Evolutionary conservation across 2,329 filamentous ascomycete species (phyloP), one percentile per base, ranked within the genome.

Genomic region (Thielaviopsis euricoi): DNA sequence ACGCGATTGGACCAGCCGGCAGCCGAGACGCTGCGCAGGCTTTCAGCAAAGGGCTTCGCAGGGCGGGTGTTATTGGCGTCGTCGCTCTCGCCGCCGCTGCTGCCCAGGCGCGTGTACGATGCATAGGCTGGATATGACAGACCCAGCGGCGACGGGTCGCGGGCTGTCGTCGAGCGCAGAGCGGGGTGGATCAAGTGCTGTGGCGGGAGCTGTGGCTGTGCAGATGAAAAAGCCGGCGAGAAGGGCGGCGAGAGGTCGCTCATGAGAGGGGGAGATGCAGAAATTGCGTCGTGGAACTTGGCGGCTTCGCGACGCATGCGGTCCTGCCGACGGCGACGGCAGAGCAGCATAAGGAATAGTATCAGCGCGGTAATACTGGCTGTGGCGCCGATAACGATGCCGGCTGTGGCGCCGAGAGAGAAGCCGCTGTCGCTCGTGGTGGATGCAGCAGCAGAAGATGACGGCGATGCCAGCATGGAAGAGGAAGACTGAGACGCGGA

Each of bases 381-480:
- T 21, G 53, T 53, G 3, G 53, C 55, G 25, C 60, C 58, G 25
- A 60, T 43, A 6, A 55, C 50, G 15, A 61, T 52, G 17, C 55
- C 60, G 26, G 56, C 29, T 13, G 57, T 58, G 12, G 58, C 53
- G 37, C 58, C 55, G 22, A 51, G 50, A 5, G 60, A 43, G n/a
- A 61, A 58, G 15, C 55, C 22, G 5, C 17, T 57, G 46, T 33
- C 29, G 25, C 9, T 9, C 9, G 23, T 48, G 1, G 54, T 48
- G 21, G 25, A 7, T 9, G 52, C 52, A n/a, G 54, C 59, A 6
- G 21, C 25, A 19, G 25, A 19, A 40, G 23, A 53, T 29, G 19
- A 58, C 37, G 22, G 37, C 46, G 23, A 53, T 51, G 23, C 56
- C 48, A 22, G 25, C 25, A 29, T 53, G 7, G 40, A 50, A 23